Evolutionary conservation across 1,284 basidiomycete genomes (phyloP).

Genomic region (Cryptococcus wingfieldii): DNA sequence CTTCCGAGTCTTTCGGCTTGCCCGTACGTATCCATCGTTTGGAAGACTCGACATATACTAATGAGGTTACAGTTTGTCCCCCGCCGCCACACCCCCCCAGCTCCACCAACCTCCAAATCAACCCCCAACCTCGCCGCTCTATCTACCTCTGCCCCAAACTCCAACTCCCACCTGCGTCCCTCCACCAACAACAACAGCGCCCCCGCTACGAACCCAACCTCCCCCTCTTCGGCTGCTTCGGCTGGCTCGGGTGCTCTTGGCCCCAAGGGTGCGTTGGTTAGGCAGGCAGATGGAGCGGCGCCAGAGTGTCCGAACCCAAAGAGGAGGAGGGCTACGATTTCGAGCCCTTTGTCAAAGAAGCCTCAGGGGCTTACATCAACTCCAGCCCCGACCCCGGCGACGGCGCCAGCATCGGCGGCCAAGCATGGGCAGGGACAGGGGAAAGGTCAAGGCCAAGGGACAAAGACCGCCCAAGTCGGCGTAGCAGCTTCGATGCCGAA

Average conservation of each 20-base stretch:
- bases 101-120: slow-evolving; percentile 26
- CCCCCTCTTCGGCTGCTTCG: no score
- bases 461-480: not conserved
- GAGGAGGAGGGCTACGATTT: slow-evolving; percentile 37
- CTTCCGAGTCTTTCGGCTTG: slow-evolving; percentile 33
- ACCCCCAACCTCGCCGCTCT: slow-evolving; percentile 24
- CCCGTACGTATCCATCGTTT: slow-evolving; percentile 12
- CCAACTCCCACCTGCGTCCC: slow-evolving; percentile 5
- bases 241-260: not conserved
- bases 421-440: not conserved
- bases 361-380: not conserved
- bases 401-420: not conserved
- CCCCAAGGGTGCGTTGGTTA: slow-evolving; percentile 33
- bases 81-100: slow-evolving; percentile 5
- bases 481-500: slow-evolving; percentile 8
- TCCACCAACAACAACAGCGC: not conserved
- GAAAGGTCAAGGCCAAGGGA: not conserved
- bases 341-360: slow-evolving; percentile 13
- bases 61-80: slow-evolving; percentile 9
- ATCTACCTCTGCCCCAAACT: slow-evolving; percentile 11
- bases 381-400: slow-evolving; percentile 6
- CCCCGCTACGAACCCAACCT: not conserved
- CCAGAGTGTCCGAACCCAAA: slow-evolving; percentile 42
- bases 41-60: not conserved
- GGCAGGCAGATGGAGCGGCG: slow-evolving; percentile 28